phyloP scores from a whole-genome alignment of 1,284 basidiomycete genomes.

The Sporisorium exsertum region DNA sequence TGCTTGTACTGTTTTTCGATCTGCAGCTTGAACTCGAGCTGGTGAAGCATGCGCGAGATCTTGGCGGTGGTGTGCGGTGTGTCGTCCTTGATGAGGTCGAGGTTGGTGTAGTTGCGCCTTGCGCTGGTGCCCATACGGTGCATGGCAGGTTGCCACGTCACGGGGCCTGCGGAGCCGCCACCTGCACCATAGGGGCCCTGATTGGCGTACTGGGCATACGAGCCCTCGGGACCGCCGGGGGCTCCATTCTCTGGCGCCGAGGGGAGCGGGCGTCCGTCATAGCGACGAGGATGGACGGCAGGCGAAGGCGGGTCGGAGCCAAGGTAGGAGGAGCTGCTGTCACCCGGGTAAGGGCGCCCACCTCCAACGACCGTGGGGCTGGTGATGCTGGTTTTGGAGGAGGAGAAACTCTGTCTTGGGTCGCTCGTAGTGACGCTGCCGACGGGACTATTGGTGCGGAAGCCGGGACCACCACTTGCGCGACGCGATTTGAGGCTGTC shows the following conservation, averaged over 20 bases:
- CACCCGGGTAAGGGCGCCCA: conserved; percentile 43
- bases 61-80: conserved; percentile 95
- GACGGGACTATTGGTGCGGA: conserved; percentile 43
- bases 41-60: conserved; percentile 97
- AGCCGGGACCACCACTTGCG: conserved; percentile 69
- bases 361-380: conserved; percentile 21
- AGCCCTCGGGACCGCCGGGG: conserved; percentile 18
- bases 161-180: conserved; percentile 21
- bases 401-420: conserved; percentile 48
- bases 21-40: conserved; percentile 98
- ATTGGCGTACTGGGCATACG: conserved; percentile 47
- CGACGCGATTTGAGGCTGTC: conserved; percentile 80
- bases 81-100: conserved; percentile 95
- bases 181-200: conserved; percentile 43
- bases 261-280: conserved; percentile 53
- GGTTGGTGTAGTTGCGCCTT: conserved; percentile 60
- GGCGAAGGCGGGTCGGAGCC: conserved; percentile 43
- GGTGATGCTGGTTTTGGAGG: conserved; percentile 23
- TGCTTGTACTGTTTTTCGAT: conserved; percentile 98
- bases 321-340: conserved; percentile 53
- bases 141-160: conserved; percentile 56
- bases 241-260: conserved; percentile 18
- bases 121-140: conserved; percentile 62
- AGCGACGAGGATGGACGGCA: conserved; percentile 40
- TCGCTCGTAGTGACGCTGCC: conserved; percentile 34